These are phyloP conservation scores for Gyrodon lividus DNA, from an alignment of 768 basidiomycete species.

Conservation along the genomic window DNA sequence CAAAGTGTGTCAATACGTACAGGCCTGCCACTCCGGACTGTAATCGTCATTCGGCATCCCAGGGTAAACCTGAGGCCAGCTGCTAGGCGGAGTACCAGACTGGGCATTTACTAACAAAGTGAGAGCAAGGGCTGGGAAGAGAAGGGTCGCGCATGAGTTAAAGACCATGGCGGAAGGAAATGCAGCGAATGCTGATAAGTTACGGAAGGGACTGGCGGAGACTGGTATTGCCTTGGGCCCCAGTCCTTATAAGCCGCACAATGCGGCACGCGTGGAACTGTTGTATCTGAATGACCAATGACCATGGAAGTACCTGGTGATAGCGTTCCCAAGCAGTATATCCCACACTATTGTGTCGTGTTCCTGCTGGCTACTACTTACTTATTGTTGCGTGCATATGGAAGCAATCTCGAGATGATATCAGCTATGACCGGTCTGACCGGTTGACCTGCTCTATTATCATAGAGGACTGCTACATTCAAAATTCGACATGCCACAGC, in stretches of 20 bases:
- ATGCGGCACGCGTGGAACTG: too few species aligned
- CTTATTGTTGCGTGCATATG: too few species aligned
- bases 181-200: slow-evolving; percentile 7
- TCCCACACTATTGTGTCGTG: slow-evolving; percentile 13
- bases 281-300: too few species aligned
- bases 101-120: slow-evolving; percentile 21
- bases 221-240: neutral
- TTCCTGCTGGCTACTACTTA: too few species aligned
- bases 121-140: slow-evolving; percentile 1
- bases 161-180: slow-evolving; percentile 19
- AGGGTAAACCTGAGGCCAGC: slow-evolving; percentile 43
- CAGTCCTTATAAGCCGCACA: too few species aligned
- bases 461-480: too few species aligned
- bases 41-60: slow-evolving; percentile 46
- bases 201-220: neutral
- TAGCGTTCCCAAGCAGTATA: neutral
- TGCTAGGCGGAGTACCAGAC: slow-evolving; percentile 25
- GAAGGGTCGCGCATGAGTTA: slow-evolving; percentile 10
- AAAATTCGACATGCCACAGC: too few species aligned
- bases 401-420: neutral
- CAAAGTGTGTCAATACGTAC: slow-evolving; percentile 35
- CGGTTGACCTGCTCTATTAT: too few species aligned
- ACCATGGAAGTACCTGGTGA: too few species aligned
- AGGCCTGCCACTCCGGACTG: slow-evolving; percentile 60
- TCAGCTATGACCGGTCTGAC: too few species aligned